Conservation (phyloP, 352 stramenopile species). For the Elongisporangium undulatum region DNA sequence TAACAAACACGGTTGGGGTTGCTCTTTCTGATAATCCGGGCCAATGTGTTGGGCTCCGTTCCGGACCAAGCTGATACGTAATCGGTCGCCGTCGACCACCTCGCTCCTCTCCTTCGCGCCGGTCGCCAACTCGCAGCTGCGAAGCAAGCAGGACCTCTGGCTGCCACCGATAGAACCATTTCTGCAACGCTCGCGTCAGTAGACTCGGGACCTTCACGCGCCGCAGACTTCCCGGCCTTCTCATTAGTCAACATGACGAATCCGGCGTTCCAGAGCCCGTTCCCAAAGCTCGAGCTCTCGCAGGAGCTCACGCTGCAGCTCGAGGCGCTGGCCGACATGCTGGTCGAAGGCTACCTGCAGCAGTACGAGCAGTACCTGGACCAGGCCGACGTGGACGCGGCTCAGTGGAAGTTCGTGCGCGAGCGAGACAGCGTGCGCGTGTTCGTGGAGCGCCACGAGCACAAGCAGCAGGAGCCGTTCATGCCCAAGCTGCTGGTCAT, state of each 20-base stretch:
- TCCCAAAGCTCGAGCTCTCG: slow-evolving; percentile 19
- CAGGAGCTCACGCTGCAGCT: slow-evolving; percentile 16
- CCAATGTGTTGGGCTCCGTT: not conserved
- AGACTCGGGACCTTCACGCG: not conserved
- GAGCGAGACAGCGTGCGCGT: slow-evolving; percentile 23
- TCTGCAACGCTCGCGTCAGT: not conserved
- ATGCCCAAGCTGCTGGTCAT: slow-evolving; percentile 26
- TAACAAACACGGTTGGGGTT: not conserved
- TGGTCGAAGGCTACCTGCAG: slow-evolving; percentile 23
- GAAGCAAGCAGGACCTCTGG: not conserved
- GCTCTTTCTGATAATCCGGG: not conserved
- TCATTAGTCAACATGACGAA: not conserved
- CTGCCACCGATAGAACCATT: not conserved
- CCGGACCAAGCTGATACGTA: not conserved
- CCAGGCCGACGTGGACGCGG: slow-evolving; percentile 7
- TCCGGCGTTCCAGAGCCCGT: slow-evolving; percentile 8
- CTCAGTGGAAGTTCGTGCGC: slow-evolving; percentile 21
- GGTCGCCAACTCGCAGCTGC: not conserved
- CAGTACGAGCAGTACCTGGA: slow-evolving; percentile 28
- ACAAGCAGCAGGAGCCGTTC: slow-evolving; percentile 3
- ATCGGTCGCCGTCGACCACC: not conserved
- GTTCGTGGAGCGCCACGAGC: slow-evolving; percentile 24
- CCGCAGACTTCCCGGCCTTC: no score
- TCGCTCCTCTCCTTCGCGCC: no score
- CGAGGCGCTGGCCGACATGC: slow-evolving; percentile 17